A percentile compares a stretch with the other conserved stretches of the same genome.
Evolutionary conservation across 192 early-diverging fungal genomes (phyloP).

Genomic region (Linnemannia exigua): DNA sequence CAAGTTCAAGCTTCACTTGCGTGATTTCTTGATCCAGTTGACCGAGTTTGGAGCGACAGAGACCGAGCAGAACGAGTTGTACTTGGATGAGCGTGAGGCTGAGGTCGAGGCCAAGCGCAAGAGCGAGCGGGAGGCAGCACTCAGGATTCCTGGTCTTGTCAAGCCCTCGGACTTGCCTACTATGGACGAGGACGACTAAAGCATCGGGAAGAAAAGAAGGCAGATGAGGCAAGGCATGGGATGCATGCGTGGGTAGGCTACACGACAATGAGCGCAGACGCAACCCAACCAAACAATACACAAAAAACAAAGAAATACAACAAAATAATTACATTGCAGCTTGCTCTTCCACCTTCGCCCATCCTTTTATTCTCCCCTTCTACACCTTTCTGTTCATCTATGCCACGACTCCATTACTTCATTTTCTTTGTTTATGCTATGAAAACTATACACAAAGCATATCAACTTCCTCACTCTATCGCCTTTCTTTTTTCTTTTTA

Average conservation of each 20-base stretch:
- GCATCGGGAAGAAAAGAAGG: neutral
- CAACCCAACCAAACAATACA: neutral
- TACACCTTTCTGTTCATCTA: neutral
- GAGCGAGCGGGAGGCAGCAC: constrained; percentile 84
- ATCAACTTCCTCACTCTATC: too few relatives aligned
- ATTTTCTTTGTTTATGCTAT: neutral
- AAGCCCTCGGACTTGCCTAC: constrained; percentile 90
- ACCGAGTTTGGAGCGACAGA: constrained; percentile 90
- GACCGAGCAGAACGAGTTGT: constrained; percentile 83
- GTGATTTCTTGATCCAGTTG: constrained; percentile 96
- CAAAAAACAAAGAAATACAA: neutral
- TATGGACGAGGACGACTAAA: constrained; percentile 65
- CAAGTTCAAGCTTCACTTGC: constrained; percentile 93
- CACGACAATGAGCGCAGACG: neutral
- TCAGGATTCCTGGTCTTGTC: constrained; percentile 95
- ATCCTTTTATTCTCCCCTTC: neutral
- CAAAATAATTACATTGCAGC: neutral
- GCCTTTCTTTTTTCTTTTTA: too few relatives aligned
- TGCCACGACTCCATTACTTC: neutral
- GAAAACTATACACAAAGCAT: too few relatives aligned
- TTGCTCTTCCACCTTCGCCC: neutral
- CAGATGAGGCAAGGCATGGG: too few relatives aligned
- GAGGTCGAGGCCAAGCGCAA: constrained; percentile 84
- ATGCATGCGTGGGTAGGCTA: neutral
- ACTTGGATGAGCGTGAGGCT: constrained; percentile 91